Evolutionary conservation across 495 filamentous ascomycete genomes (phyloP), one percentile per base, ranked within the genome.

Genomic region (Parachaetomium inaequale): DNA sequence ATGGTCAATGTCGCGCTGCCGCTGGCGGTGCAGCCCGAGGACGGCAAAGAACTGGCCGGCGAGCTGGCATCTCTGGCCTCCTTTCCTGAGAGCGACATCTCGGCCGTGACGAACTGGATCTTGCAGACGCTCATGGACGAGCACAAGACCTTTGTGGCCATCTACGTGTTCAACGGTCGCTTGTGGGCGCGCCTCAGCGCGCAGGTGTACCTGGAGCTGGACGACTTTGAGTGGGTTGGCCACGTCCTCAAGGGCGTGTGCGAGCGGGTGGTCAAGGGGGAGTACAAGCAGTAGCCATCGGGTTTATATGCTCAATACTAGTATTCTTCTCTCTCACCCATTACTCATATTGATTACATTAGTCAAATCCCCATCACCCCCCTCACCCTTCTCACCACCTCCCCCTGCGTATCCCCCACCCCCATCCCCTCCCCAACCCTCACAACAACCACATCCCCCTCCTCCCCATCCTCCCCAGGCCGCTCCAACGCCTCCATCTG

Each of bases 1-100:
- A 81, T 96, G 77, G 77, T 82, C 4, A 96, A 91, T 59, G 83
- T 96, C 0, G 78, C 82, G n/a, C 74, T 96, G 63, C 93, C 93
- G 10, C 63, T 96, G 25, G 63, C 55, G 1, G 56, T 63, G 23
- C 46, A 56, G 26, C 19, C 19, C 6, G 40, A 58, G 50, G 57
- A 55, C 3, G 66, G 21, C 19, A 36, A 68, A 17, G 63, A 60
- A 43, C 55, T 64, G 38, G 67, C 64, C 17, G 75, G 62, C 6
- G 66, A 69, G 15, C 63, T 72, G n/a, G 73, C 63, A 4, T 63
- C 63, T 14, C 63, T 74, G 52, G 68, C 62, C 23, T 66, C 64
- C 14, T 68, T 84, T 2, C 68, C 68, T 3, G 19, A 64, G 8
- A 72, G 72, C 10, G 70, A 82, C 3, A 74, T 71, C 3, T 45